Percentiles rank a stretch among this genome's conserved stretches.
Evolutionary conservation across 75 land plant species (phyloP).

Genomic region (Picea glauca): DNA sequence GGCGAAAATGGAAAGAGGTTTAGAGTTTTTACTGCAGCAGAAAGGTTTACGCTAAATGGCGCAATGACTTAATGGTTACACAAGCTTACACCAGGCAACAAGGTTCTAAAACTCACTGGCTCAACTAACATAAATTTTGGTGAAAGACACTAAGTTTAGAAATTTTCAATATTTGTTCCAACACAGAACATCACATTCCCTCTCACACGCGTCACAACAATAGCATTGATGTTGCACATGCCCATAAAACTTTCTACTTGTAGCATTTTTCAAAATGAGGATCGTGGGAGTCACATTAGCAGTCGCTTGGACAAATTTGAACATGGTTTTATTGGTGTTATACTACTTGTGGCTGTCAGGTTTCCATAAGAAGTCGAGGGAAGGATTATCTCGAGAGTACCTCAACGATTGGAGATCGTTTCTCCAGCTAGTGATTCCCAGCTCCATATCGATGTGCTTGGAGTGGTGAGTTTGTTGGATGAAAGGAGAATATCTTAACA

Average conservation of each 20-base stretch:
- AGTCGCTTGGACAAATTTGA: constrained; percentile 37
- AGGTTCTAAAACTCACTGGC: no score
- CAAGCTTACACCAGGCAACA: no score
- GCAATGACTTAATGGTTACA: no score
- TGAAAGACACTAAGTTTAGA: no score
- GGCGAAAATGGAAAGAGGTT: no score
- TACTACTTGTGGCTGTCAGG: constrained; percentile 28
- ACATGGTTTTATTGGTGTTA: constrained; percentile 21
- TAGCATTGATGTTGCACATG: constrained; percentile 44
- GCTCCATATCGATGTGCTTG: constrained; percentile 67
- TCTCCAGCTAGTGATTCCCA: constrained; percentile 51
- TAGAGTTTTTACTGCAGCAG: no score
- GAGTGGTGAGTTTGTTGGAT: constrained; percentile 47
- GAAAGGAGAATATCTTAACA: no score
- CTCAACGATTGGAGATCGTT: constrained; percentile 53
- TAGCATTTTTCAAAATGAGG: constrained; percentile 27
- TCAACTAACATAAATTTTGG: no score
- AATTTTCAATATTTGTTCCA: no score
- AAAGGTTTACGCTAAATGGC: no score
- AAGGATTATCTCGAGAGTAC: constrained; percentile 18
- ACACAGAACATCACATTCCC: constrained; percentile 55
- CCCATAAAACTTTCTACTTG: constrained; percentile 39
- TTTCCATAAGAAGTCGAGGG: constrained; percentile 28
- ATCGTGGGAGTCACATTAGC: constrained; percentile 59
- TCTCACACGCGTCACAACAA: constrained; percentile 32